These are phyloP conservation scores for Penicillium mononematosum DNA, from an alignment of 495 filamentous ascomycete genomes.

Conservation along the genomic window DNA sequence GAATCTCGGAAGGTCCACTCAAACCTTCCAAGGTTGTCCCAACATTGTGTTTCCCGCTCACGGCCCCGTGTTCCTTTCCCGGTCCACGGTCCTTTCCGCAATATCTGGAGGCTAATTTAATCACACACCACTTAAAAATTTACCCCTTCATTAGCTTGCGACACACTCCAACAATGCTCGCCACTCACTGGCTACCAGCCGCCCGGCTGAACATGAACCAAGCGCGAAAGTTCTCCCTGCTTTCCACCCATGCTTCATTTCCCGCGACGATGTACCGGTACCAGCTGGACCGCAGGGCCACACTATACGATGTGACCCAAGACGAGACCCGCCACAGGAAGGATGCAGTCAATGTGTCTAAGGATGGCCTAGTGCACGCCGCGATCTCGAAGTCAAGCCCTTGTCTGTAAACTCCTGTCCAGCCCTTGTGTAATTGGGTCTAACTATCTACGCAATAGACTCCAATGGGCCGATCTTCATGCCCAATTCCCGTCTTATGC, in stretches of 20 bases:
- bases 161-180: conserved; percentile 1
- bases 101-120: background rate
- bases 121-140: background rate
- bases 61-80: background rate
- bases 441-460: conserved; percentile 4
- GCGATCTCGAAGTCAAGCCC: conserved; percentile 8
- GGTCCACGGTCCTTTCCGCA: background rate
- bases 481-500: conserved; percentile 13
- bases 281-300: conserved; percentile 8
- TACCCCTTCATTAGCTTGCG: background rate
- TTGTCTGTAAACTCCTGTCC: background rate
- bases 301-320: conserved; percentile 6
- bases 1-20: background rate
- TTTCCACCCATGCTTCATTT: conserved; percentile 8
- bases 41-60: background rate
- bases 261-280: conserved; percentile 12
- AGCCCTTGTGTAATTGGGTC: background rate
- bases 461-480: conserved; percentile 12
- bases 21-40: background rate
- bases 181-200: conserved; percentile 3
- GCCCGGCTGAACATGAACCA: conserved; percentile 8
- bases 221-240: conserved; percentile 4
- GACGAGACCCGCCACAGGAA: conserved; percentile 11
- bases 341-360: conserved; percentile 8
- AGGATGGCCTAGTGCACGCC: conserved; percentile 9